A percentile compares a stretch with the other conserved stretches of the same genome.
These are phyloP conservation scores for Dioscorea cayenensis DNA, from an alignment of 116 monocot species.

Conservation along the genomic window DNA sequence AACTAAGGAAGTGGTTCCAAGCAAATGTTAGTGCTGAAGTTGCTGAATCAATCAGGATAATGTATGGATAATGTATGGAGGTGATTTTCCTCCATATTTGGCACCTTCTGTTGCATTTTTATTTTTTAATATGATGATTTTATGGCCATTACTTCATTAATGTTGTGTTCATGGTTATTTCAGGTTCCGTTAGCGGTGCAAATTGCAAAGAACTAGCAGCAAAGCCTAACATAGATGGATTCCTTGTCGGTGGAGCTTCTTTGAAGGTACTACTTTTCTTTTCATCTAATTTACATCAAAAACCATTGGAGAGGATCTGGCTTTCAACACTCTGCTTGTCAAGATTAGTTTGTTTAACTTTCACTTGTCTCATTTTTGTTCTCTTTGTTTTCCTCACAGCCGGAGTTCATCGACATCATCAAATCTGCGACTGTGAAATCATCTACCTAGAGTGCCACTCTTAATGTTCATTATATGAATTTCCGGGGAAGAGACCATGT, in stretches of 20 bases:
- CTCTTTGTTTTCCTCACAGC: slow-evolving; percentile 25
- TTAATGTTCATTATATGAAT: too few species aligned
- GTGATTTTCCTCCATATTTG: slow-evolving; percentile 15
- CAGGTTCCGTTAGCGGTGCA: slow-evolving; percentile 83
- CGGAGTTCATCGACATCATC: slow-evolving; percentile 85
- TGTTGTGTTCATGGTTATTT: slow-evolving; percentile 3
- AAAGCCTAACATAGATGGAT: slow-evolving; percentile 83
- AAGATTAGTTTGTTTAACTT: not conserved
- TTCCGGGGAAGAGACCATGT: not conserved
- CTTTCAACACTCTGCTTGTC: not conserved
- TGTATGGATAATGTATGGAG: too few species aligned
- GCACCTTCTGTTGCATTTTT: too few species aligned
- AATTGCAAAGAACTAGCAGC: slow-evolving; percentile 77
- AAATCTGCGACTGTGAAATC: slow-evolving; percentile 59
- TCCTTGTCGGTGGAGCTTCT: slow-evolving; percentile 94
- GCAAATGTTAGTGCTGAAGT: slow-evolving; percentile 54
- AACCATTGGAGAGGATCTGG: too few species aligned
- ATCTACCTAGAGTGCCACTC: not conserved
- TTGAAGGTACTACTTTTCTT: slow-evolving; percentile 54
- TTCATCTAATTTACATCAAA: not conserved
- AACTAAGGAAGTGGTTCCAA: slow-evolving; percentile 53
- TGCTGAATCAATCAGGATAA: slow-evolving; percentile 59
- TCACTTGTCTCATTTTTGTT: not conserved
- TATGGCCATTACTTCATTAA: not conserved
- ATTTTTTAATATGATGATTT: not conserved